These are phyloP conservation scores for Agastache rugosa DNA, from an alignment of 257 asterid species.

Conservation along the genomic window DNA sequence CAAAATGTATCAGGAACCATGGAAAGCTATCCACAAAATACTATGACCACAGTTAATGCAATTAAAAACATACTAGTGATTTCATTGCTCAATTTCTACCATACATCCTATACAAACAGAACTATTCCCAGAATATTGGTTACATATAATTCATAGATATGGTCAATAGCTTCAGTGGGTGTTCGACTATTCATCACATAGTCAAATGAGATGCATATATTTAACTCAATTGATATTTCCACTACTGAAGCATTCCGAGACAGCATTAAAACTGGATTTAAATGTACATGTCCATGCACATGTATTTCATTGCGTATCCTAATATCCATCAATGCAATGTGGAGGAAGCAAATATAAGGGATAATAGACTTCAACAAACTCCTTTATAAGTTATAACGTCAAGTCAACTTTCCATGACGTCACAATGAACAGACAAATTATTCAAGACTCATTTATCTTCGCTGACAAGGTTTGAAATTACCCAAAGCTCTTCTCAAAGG, in stretches of 20 bases:
- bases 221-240: background rate
- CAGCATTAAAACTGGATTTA: background rate
- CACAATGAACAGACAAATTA: background rate
- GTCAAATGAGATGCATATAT: background rate
- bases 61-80: background rate
- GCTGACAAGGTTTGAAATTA: no score
- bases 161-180: constrained; percentile 2
- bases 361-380: background rate
- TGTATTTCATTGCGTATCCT: background rate
- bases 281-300: background rate
- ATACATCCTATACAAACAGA: background rate
- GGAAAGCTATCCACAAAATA: background rate
- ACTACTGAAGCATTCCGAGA: background rate
- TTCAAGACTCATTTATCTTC: background rate
- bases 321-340: constrained; percentile 1
- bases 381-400: background rate
- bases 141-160: background rate
- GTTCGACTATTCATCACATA: no score
- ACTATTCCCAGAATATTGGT: background rate
- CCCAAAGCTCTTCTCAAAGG: no score
- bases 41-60: background rate
- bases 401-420: background rate
- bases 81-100: background rate
- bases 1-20: constrained; percentile 28
- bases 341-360: background rate